Base-by-base conservation (phyloP, 2,329 filamentous ascomycete species). In the Myriosclerotinia duriaeana region DNA sequence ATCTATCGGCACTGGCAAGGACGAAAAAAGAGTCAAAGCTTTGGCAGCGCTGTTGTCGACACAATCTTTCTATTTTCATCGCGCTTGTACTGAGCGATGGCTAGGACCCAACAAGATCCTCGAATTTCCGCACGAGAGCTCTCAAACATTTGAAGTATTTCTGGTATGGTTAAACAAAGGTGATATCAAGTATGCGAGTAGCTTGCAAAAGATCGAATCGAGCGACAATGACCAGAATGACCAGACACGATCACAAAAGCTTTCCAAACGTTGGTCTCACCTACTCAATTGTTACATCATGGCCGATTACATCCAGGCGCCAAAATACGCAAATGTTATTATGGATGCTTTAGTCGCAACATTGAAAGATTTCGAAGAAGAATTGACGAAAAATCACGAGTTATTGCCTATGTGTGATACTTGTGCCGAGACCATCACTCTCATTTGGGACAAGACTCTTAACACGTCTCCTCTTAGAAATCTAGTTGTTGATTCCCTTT, bases 301-400 rank as follows among this genome's bases (percentile, higher is more conserved):
- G 34, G 53, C 53, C 26, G 53, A 54, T 20, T 54, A 54, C 9
- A 34, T 54, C 9, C 53, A 54, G 17, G 53, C 53, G 17, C 53
- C 53, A 20, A 9, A 4, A 11, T 54, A 34, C 36, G 12, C 15
- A 9, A 54, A 54, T 14, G 36, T 22, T 15, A 54, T 54, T 5
- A 54, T 54, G 53, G 12, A 36, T 15, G 53, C 53, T 36, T n/a
- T 54, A 30, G 17, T 54, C 20, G 3, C 1, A 17, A 20, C 53
- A 34, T 14, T 54, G 30, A 9, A 38, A 12, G 30, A 38, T 54
- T 54, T 20, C 20, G 30, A 38, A 9, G 30, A 4, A 20, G 14
- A 36, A 34, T 34, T 4, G 30, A 34, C 30, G 17, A 0, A 17
- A 17, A 15, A 4, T 17, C 1, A 34, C n/a, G 46, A 52, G 48